Percentiles rank a stretch among this genome's conserved stretches.
Evolutionary conservation across 768 basidiomycete species (phyloP).

Genomic region (Dentipellis fragilis): DNA sequence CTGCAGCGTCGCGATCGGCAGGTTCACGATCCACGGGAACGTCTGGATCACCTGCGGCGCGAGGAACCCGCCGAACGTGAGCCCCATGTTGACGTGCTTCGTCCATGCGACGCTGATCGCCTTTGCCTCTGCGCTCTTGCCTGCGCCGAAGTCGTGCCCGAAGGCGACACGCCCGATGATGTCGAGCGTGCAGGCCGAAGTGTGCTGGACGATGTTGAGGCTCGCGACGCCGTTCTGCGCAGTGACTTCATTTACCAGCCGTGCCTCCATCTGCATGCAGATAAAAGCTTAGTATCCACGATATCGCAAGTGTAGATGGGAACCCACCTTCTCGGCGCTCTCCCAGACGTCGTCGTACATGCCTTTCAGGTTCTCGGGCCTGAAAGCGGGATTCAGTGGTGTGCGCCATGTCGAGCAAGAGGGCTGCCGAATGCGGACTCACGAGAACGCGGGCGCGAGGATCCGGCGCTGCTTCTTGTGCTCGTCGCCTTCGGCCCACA

Average conservation of each 20-base stretch:
- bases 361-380: slow-evolving; percentile 24
- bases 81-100: slow-evolving; percentile 15
- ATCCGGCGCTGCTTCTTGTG: slow-evolving; percentile 23
- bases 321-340: slow-evolving; percentile 22
- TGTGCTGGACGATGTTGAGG: neutral
- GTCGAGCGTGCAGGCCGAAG: neutral
- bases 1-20: slow-evolving; percentile 16
- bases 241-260: neutral
- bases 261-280: neutral
- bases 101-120: slow-evolving; percentile 20
- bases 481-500: slow-evolving; percentile 23
- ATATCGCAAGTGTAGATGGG: slow-evolving; percentile 11
- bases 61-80: slow-evolving; percentile 14
- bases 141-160: slow-evolving; percentile 30
- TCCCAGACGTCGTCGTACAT: slow-evolving; percentile 26
- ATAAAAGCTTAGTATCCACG: neutral
- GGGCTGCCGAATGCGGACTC: slow-evolving; percentile 6
- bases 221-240: neutral
- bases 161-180: slow-evolving; percentile 17
- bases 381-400: slow-evolving; percentile 4
- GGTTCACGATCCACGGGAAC: slow-evolving; percentile 19
- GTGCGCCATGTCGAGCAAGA: neutral
- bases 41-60: slow-evolving; percentile 16
- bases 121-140: slow-evolving; percentile 20
- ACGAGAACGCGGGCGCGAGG: slow-evolving; percentile 27